Evolutionary conservation across 1,139 yeast genomes (phyloP).

Genomic region (Suhomyces ambrosiae): DNA sequence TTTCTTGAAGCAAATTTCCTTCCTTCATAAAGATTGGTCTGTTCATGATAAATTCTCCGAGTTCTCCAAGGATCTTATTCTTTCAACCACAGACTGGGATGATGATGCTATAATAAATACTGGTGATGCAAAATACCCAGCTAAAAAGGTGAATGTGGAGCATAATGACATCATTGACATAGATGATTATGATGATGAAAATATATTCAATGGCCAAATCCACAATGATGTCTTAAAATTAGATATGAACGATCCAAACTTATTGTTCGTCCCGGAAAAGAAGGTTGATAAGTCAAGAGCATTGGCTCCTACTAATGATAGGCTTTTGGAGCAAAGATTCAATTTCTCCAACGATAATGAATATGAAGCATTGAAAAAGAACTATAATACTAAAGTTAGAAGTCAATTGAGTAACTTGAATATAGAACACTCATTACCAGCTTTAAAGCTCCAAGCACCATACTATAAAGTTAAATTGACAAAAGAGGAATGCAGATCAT

Average conservation of each 20-base stretch:
- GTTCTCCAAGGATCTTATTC: slow-evolving; percentile 59
- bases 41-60: slow-evolving; percentile 42
- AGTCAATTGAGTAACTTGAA: slow-evolving; percentile 88
- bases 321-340: slow-evolving; percentile 55
- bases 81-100: slow-evolving; percentile 87
- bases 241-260: slow-evolving; percentile 85
- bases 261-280: slow-evolving; percentile 61
- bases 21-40: slow-evolving; percentile 39
- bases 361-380: slow-evolving; percentile 79
- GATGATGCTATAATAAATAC: slow-evolving; percentile 64
- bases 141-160: slow-evolving; percentile 11
- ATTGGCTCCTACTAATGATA: slow-evolving; percentile 52
- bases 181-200: slow-evolving; percentile 69
- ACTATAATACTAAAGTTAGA: slow-evolving; percentile 89
- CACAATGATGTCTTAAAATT: slow-evolving; percentile 50
- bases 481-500: slow-evolving; percentile 70
- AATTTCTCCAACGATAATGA: slow-evolving; percentile 87
- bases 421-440: slow-evolving; percentile 92
- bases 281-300: slow-evolving; percentile 24
- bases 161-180: slow-evolving; percentile 21
- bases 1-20: slow-evolving; percentile 30
- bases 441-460: slow-evolving; percentile 84
- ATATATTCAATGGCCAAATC: slow-evolving; percentile 74
- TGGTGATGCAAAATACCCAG: slow-evolving; percentile 24
- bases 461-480: slow-evolving; percentile 80